phyloP scores from a whole-genome alignment of 805 yeast species.

The Pichia exigua region DNA sequence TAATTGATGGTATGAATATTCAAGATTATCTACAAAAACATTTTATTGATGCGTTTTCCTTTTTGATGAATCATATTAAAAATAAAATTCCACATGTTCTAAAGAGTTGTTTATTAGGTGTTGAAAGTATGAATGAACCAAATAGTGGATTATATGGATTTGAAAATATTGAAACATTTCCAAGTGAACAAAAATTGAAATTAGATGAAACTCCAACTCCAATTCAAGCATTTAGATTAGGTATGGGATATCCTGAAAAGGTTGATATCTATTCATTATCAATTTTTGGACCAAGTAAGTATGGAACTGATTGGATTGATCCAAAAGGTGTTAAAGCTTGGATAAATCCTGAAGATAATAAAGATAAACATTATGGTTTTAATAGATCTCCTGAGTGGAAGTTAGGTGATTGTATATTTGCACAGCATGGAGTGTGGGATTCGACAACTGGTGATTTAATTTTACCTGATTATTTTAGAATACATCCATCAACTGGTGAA shows the following conservation, averaged over 20 bases:
- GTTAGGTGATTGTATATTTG: conserved; percentile 74
- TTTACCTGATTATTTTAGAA: conserved; percentile 44
- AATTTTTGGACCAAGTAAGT: conserved; percentile 67
- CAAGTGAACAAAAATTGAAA: conserved; percentile 56
- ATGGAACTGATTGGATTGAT: conserved; percentile 48
- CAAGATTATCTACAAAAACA: conserved; percentile 69
- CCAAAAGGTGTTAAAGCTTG: conserved; percentile 67
- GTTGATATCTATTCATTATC: conserved; percentile 68
- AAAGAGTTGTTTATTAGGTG: conserved; percentile 52
- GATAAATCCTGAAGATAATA: conserved; percentile 41
- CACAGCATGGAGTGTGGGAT: conserved; percentile 74
- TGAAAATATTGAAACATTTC: conserved; percentile 44
- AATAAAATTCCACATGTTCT: conserved; percentile 37
- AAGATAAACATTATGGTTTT: conserved; percentile 68
- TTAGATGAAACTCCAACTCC: conserved; percentile 81
- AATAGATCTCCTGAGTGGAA: conserved; percentile 55
- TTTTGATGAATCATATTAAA: conserved; percentile 36
- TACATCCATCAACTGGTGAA: conserved; percentile 32
- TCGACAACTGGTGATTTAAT: conserved; percentile 32
- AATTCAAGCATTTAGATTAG: conserved; percentile 63
- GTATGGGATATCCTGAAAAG: conserved; percentile 64
- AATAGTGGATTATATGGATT: conserved; percentile 66
- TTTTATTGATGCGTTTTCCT: conserved; percentile 46
- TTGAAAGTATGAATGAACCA: conserved; percentile 85
- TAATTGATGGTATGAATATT: conserved; percentile 63